Percentiles rank a stretch among this genome's conserved stretches.
These are phyloP conservation scores for Mrakia gelida DNA, from an alignment of 768 basidiomycete species.

Conservation along the genomic window DNA sequence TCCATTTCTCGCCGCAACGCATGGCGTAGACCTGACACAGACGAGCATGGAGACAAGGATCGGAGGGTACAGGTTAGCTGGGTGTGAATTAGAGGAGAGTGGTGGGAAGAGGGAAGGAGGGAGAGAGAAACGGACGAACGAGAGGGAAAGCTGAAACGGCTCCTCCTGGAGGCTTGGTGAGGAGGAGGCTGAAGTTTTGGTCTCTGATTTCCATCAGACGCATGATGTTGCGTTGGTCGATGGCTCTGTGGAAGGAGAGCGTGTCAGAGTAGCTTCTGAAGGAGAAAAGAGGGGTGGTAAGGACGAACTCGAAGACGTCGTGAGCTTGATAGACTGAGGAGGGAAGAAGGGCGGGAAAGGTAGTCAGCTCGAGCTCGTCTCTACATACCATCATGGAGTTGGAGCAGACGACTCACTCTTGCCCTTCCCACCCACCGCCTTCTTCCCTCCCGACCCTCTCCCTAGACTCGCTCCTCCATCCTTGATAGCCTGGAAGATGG, in stretches of 20 bases:
- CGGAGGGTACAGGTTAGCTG: no score
- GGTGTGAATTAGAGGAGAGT: not conserved
- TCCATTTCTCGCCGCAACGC: conserved; percentile 43
- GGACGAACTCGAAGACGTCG: not conserved
- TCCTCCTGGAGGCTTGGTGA: conserved; percentile 39
- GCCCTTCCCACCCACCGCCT: not conserved
- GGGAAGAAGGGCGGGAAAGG: not conserved
- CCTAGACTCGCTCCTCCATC: no score
- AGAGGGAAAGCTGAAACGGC: not conserved
- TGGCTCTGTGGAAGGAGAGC: conserved; percentile 50
- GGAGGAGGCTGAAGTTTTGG: conserved; percentile 56
- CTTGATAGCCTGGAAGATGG: no score
- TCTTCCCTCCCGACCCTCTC: not conserved
- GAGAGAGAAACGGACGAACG: not conserved
- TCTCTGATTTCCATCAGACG: conserved; percentile 74
- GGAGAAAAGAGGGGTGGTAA: no score
- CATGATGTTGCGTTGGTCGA: conserved; percentile 77
- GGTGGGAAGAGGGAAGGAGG: not conserved
- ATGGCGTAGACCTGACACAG: conserved; percentile 66
- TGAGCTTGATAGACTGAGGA: not conserved
- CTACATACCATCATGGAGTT: no score
- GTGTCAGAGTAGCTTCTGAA: no score
- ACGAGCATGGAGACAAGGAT: no score
- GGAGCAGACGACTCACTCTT: not conserved
- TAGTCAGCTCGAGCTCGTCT: not conserved